These are phyloP conservation scores for Malus hybrid DNA, from an alignment of 331 rosid species.

Conservation along the genomic window DNA sequence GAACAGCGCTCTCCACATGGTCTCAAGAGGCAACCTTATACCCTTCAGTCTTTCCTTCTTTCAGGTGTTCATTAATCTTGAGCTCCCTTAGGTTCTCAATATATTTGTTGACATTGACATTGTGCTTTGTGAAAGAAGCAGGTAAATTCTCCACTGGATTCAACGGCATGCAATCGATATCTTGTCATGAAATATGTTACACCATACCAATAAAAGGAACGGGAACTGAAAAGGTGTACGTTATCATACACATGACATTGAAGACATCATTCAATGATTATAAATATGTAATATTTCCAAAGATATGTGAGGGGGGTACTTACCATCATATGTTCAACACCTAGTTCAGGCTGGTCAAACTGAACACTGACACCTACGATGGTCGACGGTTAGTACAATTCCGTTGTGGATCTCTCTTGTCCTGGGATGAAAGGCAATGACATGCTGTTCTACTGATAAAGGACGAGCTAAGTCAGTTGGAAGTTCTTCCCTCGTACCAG, in stretches of 20 bases:
- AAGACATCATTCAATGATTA: too few relatives aligned
- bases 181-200: slow-evolving; percentile 44
- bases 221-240: not conserved
- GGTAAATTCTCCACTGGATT: slow-evolving; percentile 73
- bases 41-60: slow-evolving; percentile 44
- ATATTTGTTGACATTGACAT: slow-evolving; percentile 23
- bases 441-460: slow-evolving; percentile 73
- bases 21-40: slow-evolving; percentile 27
- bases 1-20: slow-evolving; percentile 33
- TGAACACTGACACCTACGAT: slow-evolving; percentile 56
- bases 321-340: slow-evolving; percentile 83
- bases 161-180: slow-evolving; percentile 91
- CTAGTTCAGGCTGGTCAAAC: slow-evolving; percentile 79
- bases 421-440: slow-evolving; percentile 73
- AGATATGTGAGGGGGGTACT: slow-evolving; percentile 9
- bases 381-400: slow-evolving; percentile 68
- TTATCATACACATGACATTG: too few relatives aligned
- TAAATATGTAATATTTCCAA: not conserved
- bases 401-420: slow-evolving; percentile 81
- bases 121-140: slow-evolving; percentile 47
- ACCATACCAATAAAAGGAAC: slow-evolving; percentile 9
- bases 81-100: slow-evolving; percentile 42
- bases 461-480: slow-evolving; percentile 91
- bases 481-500: slow-evolving; percentile 79
- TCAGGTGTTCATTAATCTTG: slow-evolving; percentile 35